These are phyloP conservation scores for Talaromyces thailandensis DNA, from an alignment of 495 filamentous ascomycete species.

Conservation along the genomic window DNA sequence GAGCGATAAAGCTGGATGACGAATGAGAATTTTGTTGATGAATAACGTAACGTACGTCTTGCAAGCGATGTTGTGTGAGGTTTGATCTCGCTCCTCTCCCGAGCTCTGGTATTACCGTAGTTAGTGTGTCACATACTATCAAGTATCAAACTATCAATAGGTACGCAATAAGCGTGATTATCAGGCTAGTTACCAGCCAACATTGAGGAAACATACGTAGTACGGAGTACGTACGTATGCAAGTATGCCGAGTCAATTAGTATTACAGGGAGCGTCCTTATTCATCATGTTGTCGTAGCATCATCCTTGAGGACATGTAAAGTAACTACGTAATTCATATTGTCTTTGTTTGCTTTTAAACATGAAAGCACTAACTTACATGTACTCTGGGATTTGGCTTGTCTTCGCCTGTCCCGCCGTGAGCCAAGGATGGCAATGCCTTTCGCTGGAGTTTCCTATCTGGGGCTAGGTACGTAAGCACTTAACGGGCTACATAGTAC, in stretches of 20 bases:
- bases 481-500: too few species aligned
- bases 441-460: background rate
- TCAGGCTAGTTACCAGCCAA: background rate
- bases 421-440: background rate
- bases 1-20: background rate
- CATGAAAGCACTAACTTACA: background rate
- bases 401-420: background rate
- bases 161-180: background rate
- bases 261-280: background rate
- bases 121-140: background rate
- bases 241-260: background rate
- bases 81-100: background rate
- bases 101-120: background rate
- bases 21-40: background rate
- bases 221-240: background rate
- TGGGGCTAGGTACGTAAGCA: background rate
- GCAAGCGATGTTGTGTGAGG: background rate
- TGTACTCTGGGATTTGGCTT: background rate
- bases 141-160: too few species aligned
- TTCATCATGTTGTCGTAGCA: background rate
- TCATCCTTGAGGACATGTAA: background rate
- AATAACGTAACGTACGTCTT: background rate
- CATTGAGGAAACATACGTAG: too few species aligned
- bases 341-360: background rate
- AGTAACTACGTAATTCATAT: background rate